phyloP scores from a whole-genome alignment of 2,329 filamentous ascomycete genomes.

The Trichoderma arundinaceum region DNA sequence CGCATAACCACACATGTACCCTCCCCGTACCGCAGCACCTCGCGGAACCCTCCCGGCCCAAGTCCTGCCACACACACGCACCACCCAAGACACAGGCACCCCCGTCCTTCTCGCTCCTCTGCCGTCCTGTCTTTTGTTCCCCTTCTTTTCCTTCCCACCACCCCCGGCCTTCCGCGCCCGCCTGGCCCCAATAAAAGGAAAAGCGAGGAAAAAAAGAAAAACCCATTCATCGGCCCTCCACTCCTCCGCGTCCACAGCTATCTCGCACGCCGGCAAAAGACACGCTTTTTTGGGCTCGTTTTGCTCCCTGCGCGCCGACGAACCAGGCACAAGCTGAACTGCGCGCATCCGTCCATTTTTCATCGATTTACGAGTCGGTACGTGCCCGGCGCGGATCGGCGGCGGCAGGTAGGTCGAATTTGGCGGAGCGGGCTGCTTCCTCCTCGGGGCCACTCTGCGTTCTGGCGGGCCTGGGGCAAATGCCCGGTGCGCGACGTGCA shows the following conservation, averaged over 20 bases:
- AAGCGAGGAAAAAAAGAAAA: neutral
- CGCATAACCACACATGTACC: neutral
- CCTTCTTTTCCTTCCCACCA: neutral
- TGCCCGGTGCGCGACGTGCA: too few species aligned
- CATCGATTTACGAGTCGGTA: conserved; percentile 31
- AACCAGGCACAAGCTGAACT: conserved; percentile 40
- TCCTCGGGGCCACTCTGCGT: conserved; percentile 15
- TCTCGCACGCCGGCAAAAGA: conserved; percentile 41
- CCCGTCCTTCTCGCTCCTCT: neutral
- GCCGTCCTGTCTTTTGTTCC: neutral
- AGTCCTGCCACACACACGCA: neutral
- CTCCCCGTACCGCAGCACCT: conserved; percentile 12
- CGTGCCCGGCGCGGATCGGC: conserved; percentile 7
- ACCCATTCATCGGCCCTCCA: conserved; percentile 38
- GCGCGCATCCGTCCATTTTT: neutral
- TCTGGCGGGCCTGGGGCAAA: neutral
- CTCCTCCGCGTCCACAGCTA: conserved; percentile 44
- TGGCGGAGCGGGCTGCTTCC: conserved; percentile 1
- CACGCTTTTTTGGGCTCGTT: conserved; percentile 70
- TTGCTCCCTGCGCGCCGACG: conserved; percentile 53
- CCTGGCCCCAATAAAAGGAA: neutral
- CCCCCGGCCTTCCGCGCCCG: conserved; percentile 29
- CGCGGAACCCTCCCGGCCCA: conserved; percentile 15
- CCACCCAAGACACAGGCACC: conserved; percentile 10
- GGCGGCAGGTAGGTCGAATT: conserved; percentile 21